These are phyloP conservation scores for Effrenium voratum DNA, from an alignment of 73 alveolate genomes.

Conservation along the genomic window DNA sequence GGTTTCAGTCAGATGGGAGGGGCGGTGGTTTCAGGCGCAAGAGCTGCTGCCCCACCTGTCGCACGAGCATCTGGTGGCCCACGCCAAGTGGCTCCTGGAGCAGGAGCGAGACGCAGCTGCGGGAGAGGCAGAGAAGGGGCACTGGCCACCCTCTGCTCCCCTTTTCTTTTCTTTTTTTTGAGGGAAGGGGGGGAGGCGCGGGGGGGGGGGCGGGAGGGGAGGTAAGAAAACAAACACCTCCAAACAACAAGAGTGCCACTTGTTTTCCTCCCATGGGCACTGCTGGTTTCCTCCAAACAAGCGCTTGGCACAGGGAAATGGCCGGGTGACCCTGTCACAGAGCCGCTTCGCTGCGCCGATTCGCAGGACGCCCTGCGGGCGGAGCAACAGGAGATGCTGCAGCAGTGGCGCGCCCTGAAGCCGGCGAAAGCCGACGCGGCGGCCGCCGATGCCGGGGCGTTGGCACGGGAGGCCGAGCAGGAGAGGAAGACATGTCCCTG, in stretches of 20 bases:
- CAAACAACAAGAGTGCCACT: too few species aligned
- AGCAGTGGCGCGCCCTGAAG: conserved; percentile 32
- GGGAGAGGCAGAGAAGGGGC: too few species aligned
- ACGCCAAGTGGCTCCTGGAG: conserved; percentile 39
- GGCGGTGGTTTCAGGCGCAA: conserved; percentile 35
- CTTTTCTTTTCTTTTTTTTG: too few species aligned
- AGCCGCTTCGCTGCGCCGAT: not conserved
- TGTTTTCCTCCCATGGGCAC: too few species aligned
- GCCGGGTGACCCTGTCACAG: too few species aligned
- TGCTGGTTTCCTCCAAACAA: too few species aligned
- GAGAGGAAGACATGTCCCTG: not conserved
- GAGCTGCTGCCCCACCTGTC: conserved; percentile 31
- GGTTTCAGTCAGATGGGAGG: too few species aligned
- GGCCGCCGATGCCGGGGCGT: not conserved
- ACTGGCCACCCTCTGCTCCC: too few species aligned
- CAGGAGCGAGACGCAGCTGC: conserved; percentile 27
- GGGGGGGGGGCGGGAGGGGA: too few species aligned
- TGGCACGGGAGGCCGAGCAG: conserved; percentile 25
- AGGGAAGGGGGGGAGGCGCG: too few species aligned
- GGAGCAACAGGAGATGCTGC: conserved; percentile 13
- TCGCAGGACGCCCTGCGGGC: conserved; percentile 52
- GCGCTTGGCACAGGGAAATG: too few species aligned
- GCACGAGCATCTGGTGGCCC: conserved; percentile 48
- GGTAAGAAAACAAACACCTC: too few species aligned
- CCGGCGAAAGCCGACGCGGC: not conserved